These are phyloP conservation scores for Bisporella sp. DNA, from an alignment of 2,329 filamentous ascomycete genomes.

Conservation along the genomic window DNA sequence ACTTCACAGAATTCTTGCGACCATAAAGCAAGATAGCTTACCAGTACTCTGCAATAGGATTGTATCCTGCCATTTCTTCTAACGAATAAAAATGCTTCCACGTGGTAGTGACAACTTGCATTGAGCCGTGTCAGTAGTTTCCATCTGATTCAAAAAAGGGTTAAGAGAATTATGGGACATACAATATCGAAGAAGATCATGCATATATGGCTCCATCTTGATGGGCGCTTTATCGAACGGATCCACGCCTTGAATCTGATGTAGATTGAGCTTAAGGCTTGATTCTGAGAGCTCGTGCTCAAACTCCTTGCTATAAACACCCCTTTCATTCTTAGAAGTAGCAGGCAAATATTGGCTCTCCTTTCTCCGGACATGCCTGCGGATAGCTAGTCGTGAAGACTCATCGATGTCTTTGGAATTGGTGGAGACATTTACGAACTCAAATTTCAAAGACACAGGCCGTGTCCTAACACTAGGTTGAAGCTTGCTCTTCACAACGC, in stretches of 20 bases:
- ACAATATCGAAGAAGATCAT: neutral
- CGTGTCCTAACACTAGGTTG: neutral
- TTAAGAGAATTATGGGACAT: neutral
- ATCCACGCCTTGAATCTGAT: slow-evolving; percentile 2
- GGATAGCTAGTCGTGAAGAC: neutral
- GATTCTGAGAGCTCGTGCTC: neutral
- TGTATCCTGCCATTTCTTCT: slow-evolving; percentile 1
- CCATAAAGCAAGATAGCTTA: too few species aligned
- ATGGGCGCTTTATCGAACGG: slow-evolving; percentile 1
- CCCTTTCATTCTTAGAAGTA: too few species aligned
- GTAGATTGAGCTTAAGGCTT: neutral
- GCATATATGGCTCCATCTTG: slow-evolving; percentile 3
- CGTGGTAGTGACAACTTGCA: neutral
- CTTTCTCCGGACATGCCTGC: neutral
- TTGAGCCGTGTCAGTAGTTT: neutral
- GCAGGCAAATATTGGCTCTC: too few species aligned
- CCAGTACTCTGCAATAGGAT: slow-evolving; percentile 1
- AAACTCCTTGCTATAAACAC: too few species aligned
- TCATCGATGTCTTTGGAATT: slow-evolving; percentile 1
- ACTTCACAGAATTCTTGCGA: too few species aligned
- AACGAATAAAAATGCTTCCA: slow-evolving; percentile 1
- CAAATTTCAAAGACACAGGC: neutral
- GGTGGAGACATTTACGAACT: slow-evolving; percentile 1
- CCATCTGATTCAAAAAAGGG: neutral
- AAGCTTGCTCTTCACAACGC: neutral